A percentile compares a stretch with the other conserved stretches of the same genome.
Conservation (phyloP, 106 monocot genomes). For the Dendrobium nobile region DNA sequence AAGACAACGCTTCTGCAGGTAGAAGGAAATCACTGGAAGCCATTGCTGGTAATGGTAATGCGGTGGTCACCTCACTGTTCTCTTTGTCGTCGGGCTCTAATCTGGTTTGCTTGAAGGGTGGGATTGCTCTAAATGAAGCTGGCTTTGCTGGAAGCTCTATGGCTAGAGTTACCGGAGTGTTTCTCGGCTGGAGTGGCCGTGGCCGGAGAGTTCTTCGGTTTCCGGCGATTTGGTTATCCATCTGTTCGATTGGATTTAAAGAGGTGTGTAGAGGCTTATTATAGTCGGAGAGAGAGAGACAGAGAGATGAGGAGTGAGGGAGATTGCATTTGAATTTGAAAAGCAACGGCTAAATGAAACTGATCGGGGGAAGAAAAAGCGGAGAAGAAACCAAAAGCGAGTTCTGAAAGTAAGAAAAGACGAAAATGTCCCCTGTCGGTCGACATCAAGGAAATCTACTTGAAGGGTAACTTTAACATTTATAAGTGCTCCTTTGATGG, state of each 20-base stretch:
- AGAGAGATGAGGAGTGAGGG: not conserved
- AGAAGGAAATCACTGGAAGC: not conserved
- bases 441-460: not conserved
- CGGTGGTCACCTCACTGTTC: constrained; percentile 1
- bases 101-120: not conserved
- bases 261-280: not conserved
- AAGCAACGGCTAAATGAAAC: constrained; percentile 3
- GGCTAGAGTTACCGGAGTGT: not conserved
- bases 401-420: not conserved
- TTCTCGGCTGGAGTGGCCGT: constrained; percentile 2
- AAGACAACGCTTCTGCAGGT: constrained; percentile 9
- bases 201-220: not conserved
- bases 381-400: not conserved
- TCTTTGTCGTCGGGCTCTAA: constrained; percentile 16
- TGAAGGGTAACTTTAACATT: too few species aligned
- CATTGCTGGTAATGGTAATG: not conserved
- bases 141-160: not conserved
- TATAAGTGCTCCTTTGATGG: too few species aligned
- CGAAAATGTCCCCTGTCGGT: not conserved
- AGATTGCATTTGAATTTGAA: constrained; percentile 4
- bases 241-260: not conserved
- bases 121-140: not conserved
- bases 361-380: not conserved
- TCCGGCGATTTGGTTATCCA: not conserved
- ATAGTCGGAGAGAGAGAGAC: not conserved